Evolutionary conservation across 1,284 basidiomycete species (phyloP), one percentile per base, ranked within the genome.

Genomic region (Fomitopsis betulina): DNA sequence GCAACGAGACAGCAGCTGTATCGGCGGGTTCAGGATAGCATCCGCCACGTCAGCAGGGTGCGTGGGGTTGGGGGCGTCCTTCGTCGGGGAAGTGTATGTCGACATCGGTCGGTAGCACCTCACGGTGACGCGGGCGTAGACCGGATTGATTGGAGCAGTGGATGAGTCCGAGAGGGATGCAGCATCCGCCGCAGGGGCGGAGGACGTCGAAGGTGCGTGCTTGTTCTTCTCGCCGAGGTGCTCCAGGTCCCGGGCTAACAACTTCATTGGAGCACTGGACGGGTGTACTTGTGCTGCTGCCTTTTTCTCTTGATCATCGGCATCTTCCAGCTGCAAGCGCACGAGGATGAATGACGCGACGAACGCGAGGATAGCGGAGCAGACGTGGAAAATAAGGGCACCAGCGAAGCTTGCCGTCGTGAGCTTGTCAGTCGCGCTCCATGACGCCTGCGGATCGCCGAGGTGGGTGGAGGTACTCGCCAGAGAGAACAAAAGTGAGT

Each of bases 351-450:
- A 72, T 15, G 71, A 73, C 43, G 67, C 71, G 40, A 70, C 49
- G 59, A 68, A 74, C 12, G 73, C 69, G 33, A 74, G 58, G 38
- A 73, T 71, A 4, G 74, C 72, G 70, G 58, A 40, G 50, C 70
- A 73, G 35, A 67, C 67, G 56, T 77, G 75, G 43, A 76, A 70
- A 27, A 76, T 68, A 27, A 76, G 66, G 9, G 75, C 70, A 43
- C 75, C 72, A 5, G 72, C 64, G 15, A 76, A 65, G 19, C 65
- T 63, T 21, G 72, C 71, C 42, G 69, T 67, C 30, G 69, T 66
- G 15, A 72, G 62, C 54, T 68, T 59, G 33, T 64, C 65, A 0
- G 63, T 61, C 15, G 33, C 50, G 7, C 63, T 64, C 58, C 65
- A 63, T 8, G 49, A 42, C 21, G 37, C 61, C 3, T 63, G 60